These are phyloP conservation scores for Pichia sp. DNA, from an alignment of 1,139 yeast genomes.

Conservation along the genomic window DNA sequence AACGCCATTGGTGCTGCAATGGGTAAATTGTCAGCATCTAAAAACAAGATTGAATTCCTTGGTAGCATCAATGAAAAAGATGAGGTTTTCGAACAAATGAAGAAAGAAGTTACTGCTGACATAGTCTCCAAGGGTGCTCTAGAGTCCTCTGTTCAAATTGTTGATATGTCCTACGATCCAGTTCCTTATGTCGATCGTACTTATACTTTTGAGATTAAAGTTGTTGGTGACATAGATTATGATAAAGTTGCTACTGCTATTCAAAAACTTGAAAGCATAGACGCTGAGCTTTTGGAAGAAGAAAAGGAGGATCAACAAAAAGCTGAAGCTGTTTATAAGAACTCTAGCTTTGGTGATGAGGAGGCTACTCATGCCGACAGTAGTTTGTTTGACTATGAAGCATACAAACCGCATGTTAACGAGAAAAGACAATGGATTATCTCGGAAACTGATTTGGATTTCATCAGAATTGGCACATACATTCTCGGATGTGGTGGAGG, in stretches of 20 bases:
- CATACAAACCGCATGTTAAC: neutral
- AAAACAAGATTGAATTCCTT: neutral
- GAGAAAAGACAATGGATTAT: neutral
- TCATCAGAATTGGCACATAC: conserved; percentile 2
- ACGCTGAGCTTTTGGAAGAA: neutral
- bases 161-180: neutral
- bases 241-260: neutral
- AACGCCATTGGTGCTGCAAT: conserved; percentile 6
- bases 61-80: neutral
- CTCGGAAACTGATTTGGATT: neutral
- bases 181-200: conserved; percentile 1
- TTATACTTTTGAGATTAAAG: conserved; percentile 1
- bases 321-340: neutral
- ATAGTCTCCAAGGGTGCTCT: conserved; percentile 1
- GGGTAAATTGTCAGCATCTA: neutral
- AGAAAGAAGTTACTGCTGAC: neutral
- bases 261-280: neutral
- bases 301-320: neutral
- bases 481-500: conserved; percentile 6
- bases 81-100: neutral
- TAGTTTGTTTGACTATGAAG: neutral
- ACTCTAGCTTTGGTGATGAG: neutral
- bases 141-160: neutral
- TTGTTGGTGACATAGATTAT: conserved; percentile 4
- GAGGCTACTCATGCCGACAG: neutral